Percentiles rank a stretch among this genome's conserved stretches.
phyloP scores from a whole-genome alignment of 345 rosid genomes.

The Gossypium raimondii region DNA sequence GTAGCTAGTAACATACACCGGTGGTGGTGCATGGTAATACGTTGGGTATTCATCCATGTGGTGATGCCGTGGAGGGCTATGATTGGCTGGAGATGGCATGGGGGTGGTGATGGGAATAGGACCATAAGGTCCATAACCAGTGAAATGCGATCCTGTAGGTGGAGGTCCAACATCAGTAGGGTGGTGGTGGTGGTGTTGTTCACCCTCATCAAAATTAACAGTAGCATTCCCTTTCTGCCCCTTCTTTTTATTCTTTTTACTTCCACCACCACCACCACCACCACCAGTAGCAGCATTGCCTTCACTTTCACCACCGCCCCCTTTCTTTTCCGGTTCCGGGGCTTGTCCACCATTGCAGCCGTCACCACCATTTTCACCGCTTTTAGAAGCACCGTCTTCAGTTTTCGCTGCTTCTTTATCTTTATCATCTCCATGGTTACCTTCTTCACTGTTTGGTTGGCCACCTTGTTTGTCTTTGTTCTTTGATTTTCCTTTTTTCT shows the following conservation, averaged over 20 bases:
- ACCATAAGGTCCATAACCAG: slow-evolving; percentile 18
- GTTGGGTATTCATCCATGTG: slow-evolving; percentile 28
- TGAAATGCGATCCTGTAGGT: slow-evolving; percentile 23
- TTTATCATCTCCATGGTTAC: slow-evolving; percentile 12
- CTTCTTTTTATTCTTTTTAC: slow-evolving; percentile 70
- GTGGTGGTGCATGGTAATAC: slow-evolving; percentile 31
- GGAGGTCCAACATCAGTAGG: slow-evolving; percentile 21
- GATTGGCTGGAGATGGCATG: slow-evolving; percentile 23
- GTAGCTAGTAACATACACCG: slow-evolving; percentile 48
- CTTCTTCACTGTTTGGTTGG: slow-evolving; percentile 26
- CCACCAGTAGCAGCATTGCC: slow-evolving; percentile 7
- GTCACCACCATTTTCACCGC: slow-evolving; percentile 17
- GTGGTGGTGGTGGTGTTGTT: not conserved
- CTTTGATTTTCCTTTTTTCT: slow-evolving; percentile 37
- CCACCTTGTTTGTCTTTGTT: slow-evolving; percentile 40
- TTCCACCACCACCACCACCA: slow-evolving; percentile 27
- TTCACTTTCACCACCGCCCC: slow-evolving; percentile 14
- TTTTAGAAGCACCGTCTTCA: slow-evolving; percentile 16
- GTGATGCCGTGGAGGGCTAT: slow-evolving; percentile 40
- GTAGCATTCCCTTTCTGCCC: slow-evolving; percentile 35
- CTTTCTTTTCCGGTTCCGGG: slow-evolving; percentile 32
- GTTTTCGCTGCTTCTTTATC: slow-evolving; percentile 20
- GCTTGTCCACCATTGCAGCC: slow-evolving; percentile 16
- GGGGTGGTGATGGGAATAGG: slow-evolving; percentile 32
- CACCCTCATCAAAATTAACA: slow-evolving; percentile 22